phyloP scores from a whole-genome alignment of 2,329 filamentous ascomycete genomes.

The Colletotrichum tofieldiae region DNA sequence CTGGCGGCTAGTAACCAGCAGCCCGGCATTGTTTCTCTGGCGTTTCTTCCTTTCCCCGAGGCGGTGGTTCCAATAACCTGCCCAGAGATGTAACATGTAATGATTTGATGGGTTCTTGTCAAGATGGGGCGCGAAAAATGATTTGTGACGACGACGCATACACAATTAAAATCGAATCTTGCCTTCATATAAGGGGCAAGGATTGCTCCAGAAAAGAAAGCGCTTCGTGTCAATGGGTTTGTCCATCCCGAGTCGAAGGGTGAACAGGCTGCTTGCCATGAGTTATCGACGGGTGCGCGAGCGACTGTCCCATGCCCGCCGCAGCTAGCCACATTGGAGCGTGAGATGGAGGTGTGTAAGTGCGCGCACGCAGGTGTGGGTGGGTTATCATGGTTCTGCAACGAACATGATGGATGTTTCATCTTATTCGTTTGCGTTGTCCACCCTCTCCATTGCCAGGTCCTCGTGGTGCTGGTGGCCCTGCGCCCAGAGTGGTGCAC shows the following conservation, averaged over 20 bases:
- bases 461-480: conserved; percentile 14
- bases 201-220: conserved; percentile 35
- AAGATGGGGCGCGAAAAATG: conserved; percentile 29
- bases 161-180: neutral
- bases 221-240: conserved; percentile 25
- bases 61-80: neutral
- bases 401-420: conserved; percentile 43
- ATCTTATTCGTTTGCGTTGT: conserved; percentile 41
- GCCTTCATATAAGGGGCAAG: conserved; percentile 12
- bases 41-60: neutral
- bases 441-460: conserved; percentile 20
- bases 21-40: neutral
- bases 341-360: conserved; percentile 11
- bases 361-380: conserved; percentile 26
- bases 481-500: conserved; percentile 19
- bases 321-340: conserved; percentile 21
- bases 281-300: conserved; percentile 17
- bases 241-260: conserved; percentile 37
- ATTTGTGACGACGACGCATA: conserved; percentile 26
- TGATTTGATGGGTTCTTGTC: conserved; percentile 12
- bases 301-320: conserved; percentile 38
- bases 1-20: neutral
- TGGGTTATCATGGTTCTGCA: conserved; percentile 43
- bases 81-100: neutral
- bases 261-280: conserved; percentile 34